Evolutionary conservation across 2,329 filamentous ascomycete genomes (phyloP).

Genomic region (Penicillium nordicum): DNA sequence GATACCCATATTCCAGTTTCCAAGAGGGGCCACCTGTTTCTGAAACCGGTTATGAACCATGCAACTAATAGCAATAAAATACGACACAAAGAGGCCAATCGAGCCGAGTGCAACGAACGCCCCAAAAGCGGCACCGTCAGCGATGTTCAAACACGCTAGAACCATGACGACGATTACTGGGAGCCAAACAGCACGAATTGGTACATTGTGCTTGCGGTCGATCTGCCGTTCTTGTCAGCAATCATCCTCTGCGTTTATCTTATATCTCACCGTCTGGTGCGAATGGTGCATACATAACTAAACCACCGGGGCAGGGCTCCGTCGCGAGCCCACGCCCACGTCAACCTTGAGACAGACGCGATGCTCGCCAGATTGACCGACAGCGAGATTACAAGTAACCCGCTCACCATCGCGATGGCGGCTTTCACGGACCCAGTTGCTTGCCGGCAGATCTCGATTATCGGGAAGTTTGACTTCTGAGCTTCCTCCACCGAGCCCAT

Average conservation of each 20-base stretch:
- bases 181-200: slow-evolving; percentile 38
- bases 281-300: slow-evolving; percentile 10
- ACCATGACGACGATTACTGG: slow-evolving; percentile 32
- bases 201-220: slow-evolving; percentile 30
- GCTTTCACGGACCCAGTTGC: slow-evolving; percentile 41
- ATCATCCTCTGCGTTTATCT: not conserved
- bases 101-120: slow-evolving; percentile 35
- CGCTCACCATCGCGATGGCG: slow-evolving; percentile 37
- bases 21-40: slow-evolving; percentile 17
- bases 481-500: slow-evolving; percentile 41
- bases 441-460: slow-evolving; percentile 44
- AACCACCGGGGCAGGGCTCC: slow-evolving; percentile 42
- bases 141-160: slow-evolving; percentile 41
- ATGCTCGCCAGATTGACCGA: slow-evolving; percentile 42
- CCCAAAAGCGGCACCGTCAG: slow-evolving; percentile 38
- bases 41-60: slow-evolving; percentile 36
- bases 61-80: slow-evolving; percentile 39
- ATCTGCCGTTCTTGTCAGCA: slow-evolving; percentile 23
- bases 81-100: slow-evolving; percentile 37
- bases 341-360: slow-evolving; percentile 48
- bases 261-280: not conserved
- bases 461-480: slow-evolving; percentile 35
- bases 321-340: slow-evolving; percentile 51
- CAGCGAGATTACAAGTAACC: slow-evolving; percentile 36
- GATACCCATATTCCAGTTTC: slow-evolving; percentile 32